phyloP scores from a whole-genome alignment of 257 asterid genomes.

The Haberlea rhodopensis region DNA sequence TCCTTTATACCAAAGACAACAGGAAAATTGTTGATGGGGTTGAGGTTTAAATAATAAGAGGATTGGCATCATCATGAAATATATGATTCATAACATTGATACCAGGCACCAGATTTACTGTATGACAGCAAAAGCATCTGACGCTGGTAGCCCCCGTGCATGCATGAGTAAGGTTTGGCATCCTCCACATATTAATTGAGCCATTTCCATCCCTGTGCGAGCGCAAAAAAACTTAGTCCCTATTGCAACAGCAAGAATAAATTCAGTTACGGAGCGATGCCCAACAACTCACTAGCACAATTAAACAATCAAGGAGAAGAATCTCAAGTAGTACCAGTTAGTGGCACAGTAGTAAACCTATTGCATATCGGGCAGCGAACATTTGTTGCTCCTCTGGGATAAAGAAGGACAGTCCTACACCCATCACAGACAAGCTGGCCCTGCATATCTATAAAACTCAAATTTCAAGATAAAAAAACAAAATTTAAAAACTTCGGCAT shows the following conservation, averaged over 20 bases:
- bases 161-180: slow-evolving; percentile 89
- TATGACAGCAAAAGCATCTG: slow-evolving; percentile 91
- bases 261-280: background rate
- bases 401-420: slow-evolving; percentile 76
- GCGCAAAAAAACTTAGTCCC: slow-evolving; percentile 15
- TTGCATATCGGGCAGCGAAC: slow-evolving; percentile 90
- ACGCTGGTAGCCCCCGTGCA: slow-evolving; percentile 82
- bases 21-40: slow-evolving; percentile 1
- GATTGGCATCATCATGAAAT: slow-evolving; percentile 5
- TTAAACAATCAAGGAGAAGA: background rate
- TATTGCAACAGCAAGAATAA: background rate
- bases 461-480: slow-evolving; percentile 8
- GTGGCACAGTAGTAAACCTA: slow-evolving; percentile 64
- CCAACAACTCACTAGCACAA: background rate
- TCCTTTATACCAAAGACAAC: background rate
- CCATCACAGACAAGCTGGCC: slow-evolving; percentile 80
- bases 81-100: slow-evolving; percentile 22
- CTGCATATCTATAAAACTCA: slow-evolving; percentile 60
- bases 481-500: background rate
- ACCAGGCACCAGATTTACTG: slow-evolving; percentile 92
- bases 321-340: slow-evolving; percentile 52
- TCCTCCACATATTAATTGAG: slow-evolving; percentile 89
- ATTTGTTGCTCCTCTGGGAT: slow-evolving; percentile 84
- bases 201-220: slow-evolving; percentile 78
- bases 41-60: background rate